Base-by-base conservation (phyloP, 352 stramenopile species). In the Globisporangium emineosum region DNA sequence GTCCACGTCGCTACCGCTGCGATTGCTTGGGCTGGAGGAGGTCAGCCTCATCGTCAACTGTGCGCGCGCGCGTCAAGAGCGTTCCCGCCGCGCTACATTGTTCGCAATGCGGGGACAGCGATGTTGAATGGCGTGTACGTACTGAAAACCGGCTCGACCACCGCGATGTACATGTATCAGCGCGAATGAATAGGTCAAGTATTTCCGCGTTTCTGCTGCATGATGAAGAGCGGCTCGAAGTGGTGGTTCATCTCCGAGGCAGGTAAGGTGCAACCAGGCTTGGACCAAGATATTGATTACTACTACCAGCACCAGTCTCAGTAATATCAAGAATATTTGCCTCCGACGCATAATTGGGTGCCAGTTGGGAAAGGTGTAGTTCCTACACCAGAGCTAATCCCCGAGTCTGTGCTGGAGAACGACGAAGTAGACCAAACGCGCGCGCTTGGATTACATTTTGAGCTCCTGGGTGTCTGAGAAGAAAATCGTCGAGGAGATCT, bases 161-260 rank as follows among this genome's bases (percentile, higher is more conserved):
- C 58, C 60, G 77, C 82, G 35, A 95, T 84, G 25, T 94, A 94
- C 49, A 78, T 94, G n/a, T 69, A 89, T 37, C 73, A 77, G 23
- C 79, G 81, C 30, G 79, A 86, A 62, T 82, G 90, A 53, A 91
- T 83, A 8, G 77, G 75, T 3, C 86, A 86, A 70, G 73, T 83
- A 30, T 93, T 98, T 40, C 98, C 97, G 10, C 78, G 99, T 1
- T 99, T 99, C 77, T 96, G 94, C 53, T 99, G 97, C 72, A 98
- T 91, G 17, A 99, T 99, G 97, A 96, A 98, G 66, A 98, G 92
- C 59, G 95, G 98, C 5, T 88, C 98, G 42, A 99, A 98, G 78
- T 99, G 96, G 97, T 99, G 97, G 97, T 99, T 99, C 71, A 96
- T 99, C 50, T 98, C 93, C 27, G 96, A 99, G 68, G 96, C 97